Base-by-base conservation (phyloP, 2,329 filamentous ascomycete species). In the Epichloe brachyelytri region DNA sequence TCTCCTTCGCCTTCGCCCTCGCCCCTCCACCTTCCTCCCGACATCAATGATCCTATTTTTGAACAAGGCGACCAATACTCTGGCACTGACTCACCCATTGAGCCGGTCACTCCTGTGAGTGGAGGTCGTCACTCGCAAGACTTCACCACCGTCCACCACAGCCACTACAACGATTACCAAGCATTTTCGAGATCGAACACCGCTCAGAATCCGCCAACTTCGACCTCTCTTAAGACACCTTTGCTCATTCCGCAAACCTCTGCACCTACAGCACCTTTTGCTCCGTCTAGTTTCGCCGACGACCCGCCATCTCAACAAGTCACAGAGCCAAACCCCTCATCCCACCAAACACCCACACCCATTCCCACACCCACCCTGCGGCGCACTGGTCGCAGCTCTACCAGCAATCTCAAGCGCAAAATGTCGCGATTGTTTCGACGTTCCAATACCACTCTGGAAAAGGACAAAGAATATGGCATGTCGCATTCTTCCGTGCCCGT, bases 71-170 rank as follows among this genome's bases (percentile, higher is more conserved):
- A 77, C 65, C 79, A 53, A 36, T 53, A 82, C 61, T 80, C 78
- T 8, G 74, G 76, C 55, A 80, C 75, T 63, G 79, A 82, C 59
- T 74, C 73, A 22, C 68, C 71, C 51, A 75, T 77, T 66, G 80
- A 83, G 56, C 80, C 80, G 43, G 70, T 79, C 52, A 83, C 80
- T 20, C 80, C 80, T 46, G 74, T 79, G 53, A 82, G 79, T 58
- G 72, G 79, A 58, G 72, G 75, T 54, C 73, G 68, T 48, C 63
- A 77, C 59, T 79, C 78, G 45, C 73, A 75, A 52, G 76, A 79
- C 56, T 79, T 80, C 55, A 68, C 68, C 46, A 64, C 67, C 37
- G 62, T 70, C 54, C 68, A 70, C 38, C 52, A 54, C 53, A 50
- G 50, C 68, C 51, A 74, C 14, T 10, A 15, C 46, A 30, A 15